A percentile compares a stretch with the other conserved stretches of the same genome.
Evolutionary conservation across 1,284 basidiomycete genomes (phyloP).

Genomic region (Ustilago esculenta): DNA sequence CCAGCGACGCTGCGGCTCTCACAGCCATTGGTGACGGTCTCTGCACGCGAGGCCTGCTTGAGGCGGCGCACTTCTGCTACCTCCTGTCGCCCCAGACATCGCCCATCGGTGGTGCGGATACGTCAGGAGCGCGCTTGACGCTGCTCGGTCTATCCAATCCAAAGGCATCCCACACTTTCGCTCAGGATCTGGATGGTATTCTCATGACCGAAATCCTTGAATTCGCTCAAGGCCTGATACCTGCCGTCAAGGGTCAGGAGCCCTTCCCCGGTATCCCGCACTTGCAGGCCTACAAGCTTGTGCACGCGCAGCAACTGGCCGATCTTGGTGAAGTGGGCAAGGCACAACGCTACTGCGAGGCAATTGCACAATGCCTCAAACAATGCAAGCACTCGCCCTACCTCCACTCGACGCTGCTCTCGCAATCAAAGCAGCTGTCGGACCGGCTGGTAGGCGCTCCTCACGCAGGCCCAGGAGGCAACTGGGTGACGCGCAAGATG

Average conservation of each 20-base stretch:
- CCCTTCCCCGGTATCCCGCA: slow-evolving; percentile 82
- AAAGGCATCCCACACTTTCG: slow-evolving; percentile 71
- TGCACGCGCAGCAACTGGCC: slow-evolving; percentile 80
- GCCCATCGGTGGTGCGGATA: slow-evolving; percentile 76
- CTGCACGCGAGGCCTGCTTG: slow-evolving; percentile 76
- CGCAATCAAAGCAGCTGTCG: slow-evolving; percentile 81
- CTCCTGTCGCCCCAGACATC: slow-evolving; percentile 86
- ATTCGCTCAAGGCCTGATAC: slow-evolving; percentile 82
- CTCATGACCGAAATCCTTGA: slow-evolving; percentile 92
- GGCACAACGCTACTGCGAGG: slow-evolving; percentile 81
- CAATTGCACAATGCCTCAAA: slow-evolving; percentile 78
- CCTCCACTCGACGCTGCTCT: slow-evolving; percentile 76
- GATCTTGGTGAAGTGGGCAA: slow-evolving; percentile 65
- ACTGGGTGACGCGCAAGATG: slow-evolving; percentile 75
- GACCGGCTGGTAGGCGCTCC: slow-evolving; percentile 83
- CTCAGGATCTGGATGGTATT: slow-evolving; percentile 79
- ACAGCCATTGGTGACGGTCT: slow-evolving; percentile 88
- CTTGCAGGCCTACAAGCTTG: slow-evolving; percentile 86
- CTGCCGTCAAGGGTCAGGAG: slow-evolving; percentile 84
- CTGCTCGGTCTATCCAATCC: slow-evolving; percentile 76
- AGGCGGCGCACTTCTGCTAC: slow-evolving; percentile 92
- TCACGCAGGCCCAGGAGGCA: slow-evolving; percentile 66
- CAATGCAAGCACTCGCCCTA: slow-evolving; percentile 75
- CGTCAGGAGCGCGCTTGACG: slow-evolving; percentile 73
- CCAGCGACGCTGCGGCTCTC: slow-evolving; percentile 75